These are phyloP conservation scores for Breviolum minutum DNA, from an alignment of 73 alveolate species.

Conservation along the genomic window DNA sequence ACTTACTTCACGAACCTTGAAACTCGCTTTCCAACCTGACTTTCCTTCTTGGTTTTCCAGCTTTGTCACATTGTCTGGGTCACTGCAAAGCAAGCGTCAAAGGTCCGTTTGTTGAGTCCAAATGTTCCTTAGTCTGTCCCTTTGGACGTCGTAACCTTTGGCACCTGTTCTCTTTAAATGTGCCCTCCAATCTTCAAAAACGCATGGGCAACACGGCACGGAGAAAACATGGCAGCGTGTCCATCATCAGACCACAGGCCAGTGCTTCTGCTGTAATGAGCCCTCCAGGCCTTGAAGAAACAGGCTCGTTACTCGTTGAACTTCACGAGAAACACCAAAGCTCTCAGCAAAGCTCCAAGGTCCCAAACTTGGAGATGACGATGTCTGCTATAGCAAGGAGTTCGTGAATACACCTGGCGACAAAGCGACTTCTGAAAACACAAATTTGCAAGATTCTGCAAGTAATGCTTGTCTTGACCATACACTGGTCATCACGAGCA, in stretches of 20 bases:
- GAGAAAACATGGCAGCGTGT: neutral
- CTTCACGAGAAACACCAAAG: neutral
- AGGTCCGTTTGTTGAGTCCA: too few relatives aligned
- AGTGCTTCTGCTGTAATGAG: conserved; percentile 80
- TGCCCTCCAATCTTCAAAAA: too few relatives aligned
- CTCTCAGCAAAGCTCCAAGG: neutral
- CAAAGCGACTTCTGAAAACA: too few relatives aligned
- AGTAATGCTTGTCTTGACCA: neutral
- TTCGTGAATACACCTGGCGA: conserved; percentile 71
- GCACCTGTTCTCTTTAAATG: too few relatives aligned
- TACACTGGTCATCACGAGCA: neutral
- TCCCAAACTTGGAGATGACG: conserved; percentile 54
- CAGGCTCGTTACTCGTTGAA: neutral
- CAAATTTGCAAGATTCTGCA: neutral
- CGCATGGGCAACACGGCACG: neutral
- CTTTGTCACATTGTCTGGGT: too few relatives aligned
- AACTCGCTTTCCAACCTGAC: too few relatives aligned
- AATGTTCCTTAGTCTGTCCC: too few relatives aligned
- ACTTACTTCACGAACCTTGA: too few relatives aligned
- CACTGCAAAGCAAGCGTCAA: too few relatives aligned
- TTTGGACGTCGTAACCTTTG: too few relatives aligned
- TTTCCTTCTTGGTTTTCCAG: too few relatives aligned
- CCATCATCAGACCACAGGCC: conserved; percentile 78
- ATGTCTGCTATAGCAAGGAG: conserved; percentile 77
- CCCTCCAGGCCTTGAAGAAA: conserved; percentile 63